phyloP scores from a whole-genome alignment of 2,329 filamentous ascomycete genomes.

The Verticillium zaregamsianum region DNA sequence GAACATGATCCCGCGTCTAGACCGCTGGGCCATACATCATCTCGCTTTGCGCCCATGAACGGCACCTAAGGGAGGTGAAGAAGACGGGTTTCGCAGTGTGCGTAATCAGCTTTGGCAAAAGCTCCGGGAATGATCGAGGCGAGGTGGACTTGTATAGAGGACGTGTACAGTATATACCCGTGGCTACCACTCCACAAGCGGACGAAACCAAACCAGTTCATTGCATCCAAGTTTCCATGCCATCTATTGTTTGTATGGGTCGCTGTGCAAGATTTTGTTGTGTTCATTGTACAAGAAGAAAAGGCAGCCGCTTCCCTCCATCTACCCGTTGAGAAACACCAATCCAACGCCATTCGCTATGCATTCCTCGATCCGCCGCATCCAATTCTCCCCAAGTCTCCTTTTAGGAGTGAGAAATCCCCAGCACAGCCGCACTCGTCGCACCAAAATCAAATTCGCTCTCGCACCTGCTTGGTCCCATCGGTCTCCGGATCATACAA shows the following conservation, averaged over 20 bases:
- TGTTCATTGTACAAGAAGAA: neutral
- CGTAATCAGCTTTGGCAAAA: neutral
- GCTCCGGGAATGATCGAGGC: neutral
- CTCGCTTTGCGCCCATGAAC: neutral
- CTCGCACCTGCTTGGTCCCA: neutral
- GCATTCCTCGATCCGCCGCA: constrained; percentile 1
- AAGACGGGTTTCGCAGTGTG: neutral
- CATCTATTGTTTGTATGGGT: neutral
- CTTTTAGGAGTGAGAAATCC: neutral
- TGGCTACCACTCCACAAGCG: neutral
- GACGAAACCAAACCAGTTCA: neutral
- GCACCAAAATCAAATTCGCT: neutral
- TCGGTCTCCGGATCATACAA: neutral
- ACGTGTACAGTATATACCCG: neutral
- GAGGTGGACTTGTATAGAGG: neutral
- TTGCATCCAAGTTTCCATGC: neutral
- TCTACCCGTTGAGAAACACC: neutral
- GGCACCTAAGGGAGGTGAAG: neutral
- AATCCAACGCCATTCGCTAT: constrained; percentile 12
- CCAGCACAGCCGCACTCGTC: constrained; percentile 7
- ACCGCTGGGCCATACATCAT: neutral
- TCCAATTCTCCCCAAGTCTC: neutral
- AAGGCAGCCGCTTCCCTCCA: neutral
- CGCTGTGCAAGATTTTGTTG: neutral
- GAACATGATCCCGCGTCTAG: neutral